These are phyloP conservation scores for Phlegmacium glaucopus DNA, from an alignment of 768 basidiomycete genomes.

Conservation along the genomic window DNA sequence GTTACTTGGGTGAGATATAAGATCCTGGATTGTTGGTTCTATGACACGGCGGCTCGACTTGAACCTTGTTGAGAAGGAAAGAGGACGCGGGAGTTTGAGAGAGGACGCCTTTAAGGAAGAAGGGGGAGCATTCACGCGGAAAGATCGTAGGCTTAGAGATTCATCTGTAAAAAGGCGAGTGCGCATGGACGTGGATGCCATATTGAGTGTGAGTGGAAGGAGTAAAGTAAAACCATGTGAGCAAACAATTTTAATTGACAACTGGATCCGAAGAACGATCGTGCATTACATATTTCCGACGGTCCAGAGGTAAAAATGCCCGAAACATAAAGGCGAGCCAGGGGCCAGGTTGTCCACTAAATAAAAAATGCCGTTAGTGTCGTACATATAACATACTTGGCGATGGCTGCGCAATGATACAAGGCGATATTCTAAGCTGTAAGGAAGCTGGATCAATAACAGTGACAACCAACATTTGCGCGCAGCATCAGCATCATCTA, in stretches of 20 bases:
- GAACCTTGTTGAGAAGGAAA: conserved; percentile 17
- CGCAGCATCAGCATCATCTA: no score
- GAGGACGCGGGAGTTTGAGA: conserved; percentile 15
- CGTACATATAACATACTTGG: no score
- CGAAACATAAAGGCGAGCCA: no score
- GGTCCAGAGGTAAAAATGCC: no score
- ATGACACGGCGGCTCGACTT: conserved; percentile 4
- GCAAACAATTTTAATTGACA: neutral
- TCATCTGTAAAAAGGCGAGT: conserved; percentile 13
- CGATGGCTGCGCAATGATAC: no score
- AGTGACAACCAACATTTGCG: no score
- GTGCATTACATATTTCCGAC: no score
- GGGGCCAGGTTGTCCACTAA: no score
- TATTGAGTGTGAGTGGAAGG: neutral
- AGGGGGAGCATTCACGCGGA: conserved; percentile 14
- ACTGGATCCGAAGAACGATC: no score
- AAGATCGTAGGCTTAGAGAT: conserved; percentile 19
- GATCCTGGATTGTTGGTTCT: conserved; percentile 5
- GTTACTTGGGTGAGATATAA: conserved; percentile 1
- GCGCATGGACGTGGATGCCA: conserved; percentile 9
- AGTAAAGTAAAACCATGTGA: conserved; percentile 5
- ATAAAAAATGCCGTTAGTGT: no score
- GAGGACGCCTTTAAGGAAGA: conserved; percentile 19
- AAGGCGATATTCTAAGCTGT: no score
- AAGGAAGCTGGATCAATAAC: no score